Conservation (phyloP, 768 basidiomycete species). For the Boletellus ananiceps region DNA sequence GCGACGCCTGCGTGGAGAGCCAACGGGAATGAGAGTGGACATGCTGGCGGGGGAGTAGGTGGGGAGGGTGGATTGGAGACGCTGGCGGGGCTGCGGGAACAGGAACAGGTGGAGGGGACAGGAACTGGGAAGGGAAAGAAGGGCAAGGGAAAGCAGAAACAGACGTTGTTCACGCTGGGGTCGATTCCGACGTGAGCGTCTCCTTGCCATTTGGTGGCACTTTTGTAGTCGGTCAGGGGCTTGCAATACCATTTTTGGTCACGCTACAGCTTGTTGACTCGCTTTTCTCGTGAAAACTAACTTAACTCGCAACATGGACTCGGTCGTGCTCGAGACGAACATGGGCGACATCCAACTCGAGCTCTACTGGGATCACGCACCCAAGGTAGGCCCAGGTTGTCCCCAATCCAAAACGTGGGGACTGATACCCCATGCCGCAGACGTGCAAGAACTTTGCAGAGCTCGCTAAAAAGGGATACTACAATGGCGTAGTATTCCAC, state of each 20-base stretch:
- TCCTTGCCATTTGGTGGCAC: not conserved
- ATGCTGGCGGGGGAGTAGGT: not conserved
- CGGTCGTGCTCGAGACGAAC: slow-evolving; percentile 76
- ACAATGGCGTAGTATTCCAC: slow-evolving; percentile 87
- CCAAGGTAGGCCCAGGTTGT: slow-evolving; percentile 41
- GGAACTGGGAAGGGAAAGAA: slow-evolving; percentile 55
- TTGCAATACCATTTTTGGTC: not conserved
- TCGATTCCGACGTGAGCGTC: slow-evolving; percentile 37
- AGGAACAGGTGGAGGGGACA: not conserved
- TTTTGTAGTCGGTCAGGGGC: not conserved
- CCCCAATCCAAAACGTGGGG: not conserved
- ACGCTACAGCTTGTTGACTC: not conserved
- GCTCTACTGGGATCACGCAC: slow-evolving; percentile 91
- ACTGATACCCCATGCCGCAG: slow-evolving; percentile 35
- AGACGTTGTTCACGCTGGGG: slow-evolving; percentile 71
- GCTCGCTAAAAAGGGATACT: slow-evolving; percentile 87
- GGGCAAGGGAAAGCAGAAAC: slow-evolving; percentile 78
- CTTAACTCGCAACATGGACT: slow-evolving; percentile 25
- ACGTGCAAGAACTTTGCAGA: slow-evolving; percentile 95
- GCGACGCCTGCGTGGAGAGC: slow-evolving; percentile 30
- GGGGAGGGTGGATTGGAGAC: not conserved
- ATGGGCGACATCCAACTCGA: slow-evolving; percentile 87
- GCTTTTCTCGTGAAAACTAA: not conserved
- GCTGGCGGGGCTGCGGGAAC: not conserved
- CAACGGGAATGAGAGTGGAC: slow-evolving; percentile 6